These are phyloP conservation scores for Penicillium sp. DNA, from an alignment of 2,329 filamentous ascomycete species.

Conservation along the genomic window DNA sequence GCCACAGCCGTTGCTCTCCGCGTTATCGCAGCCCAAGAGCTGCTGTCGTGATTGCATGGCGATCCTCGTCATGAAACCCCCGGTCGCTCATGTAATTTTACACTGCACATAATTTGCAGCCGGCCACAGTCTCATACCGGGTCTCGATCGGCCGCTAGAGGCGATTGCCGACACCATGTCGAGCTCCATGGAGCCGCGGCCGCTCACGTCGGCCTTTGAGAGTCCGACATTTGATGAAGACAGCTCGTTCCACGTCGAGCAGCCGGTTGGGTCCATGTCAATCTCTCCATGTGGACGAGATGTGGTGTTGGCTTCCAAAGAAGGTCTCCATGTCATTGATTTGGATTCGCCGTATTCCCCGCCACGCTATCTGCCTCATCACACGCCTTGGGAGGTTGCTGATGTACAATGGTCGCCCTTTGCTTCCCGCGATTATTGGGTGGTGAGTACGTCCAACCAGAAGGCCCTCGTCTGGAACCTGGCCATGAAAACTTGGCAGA, in stretches of 20 bases:
- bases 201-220: conserved; percentile 59
- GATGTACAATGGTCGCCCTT: conserved; percentile 98
- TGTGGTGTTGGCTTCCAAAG: conserved; percentile 81
- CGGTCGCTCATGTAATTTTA: not conserved
- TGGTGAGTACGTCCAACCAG: conserved; percentile 89
- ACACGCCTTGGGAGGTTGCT: conserved; percentile 87
- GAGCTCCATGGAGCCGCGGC: conserved; percentile 35
- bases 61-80: conserved; percentile 4
- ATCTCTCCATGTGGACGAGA: conserved; percentile 89
- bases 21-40: conserved; percentile 17
- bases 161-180: conserved; percentile 25
- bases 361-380: conserved; percentile 77
- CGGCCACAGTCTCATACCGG: conserved; percentile 3
- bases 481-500: conserved; percentile 62
- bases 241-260: conserved; percentile 75
- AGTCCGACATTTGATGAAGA: conserved; percentile 84
- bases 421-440: conserved; percentile 82
- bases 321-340: conserved; percentile 86
- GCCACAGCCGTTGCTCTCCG: conserved; percentile 19
- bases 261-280: conserved; percentile 76
- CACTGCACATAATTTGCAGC: conserved; percentile 3
- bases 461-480: conserved; percentile 93
- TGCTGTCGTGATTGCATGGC: conserved; percentile 6
- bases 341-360: conserved; percentile 83
- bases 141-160: conserved; percentile 9